These are phyloP conservation scores for Leishmania mexicana DNA, from an alignment of 208 protist genomes.

Conservation along the genomic window DNA sequence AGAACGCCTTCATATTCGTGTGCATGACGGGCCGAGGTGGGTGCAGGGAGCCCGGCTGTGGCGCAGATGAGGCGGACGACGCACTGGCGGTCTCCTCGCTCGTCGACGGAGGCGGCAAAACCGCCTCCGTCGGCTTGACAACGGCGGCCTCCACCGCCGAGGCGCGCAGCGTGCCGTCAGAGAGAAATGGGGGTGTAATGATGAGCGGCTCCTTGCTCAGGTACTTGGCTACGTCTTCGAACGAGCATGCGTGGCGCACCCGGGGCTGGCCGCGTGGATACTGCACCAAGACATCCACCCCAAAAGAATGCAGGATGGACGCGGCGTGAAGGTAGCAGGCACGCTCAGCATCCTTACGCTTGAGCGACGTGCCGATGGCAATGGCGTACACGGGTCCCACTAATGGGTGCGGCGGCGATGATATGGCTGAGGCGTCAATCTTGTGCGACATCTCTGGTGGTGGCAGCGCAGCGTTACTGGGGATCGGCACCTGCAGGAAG, in stretches of 20 bases:
- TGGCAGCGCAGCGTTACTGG: not conserved
- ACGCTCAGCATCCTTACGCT: conserved; percentile 82
- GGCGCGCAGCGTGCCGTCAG: conserved; percentile 11
- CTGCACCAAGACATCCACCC: conserved; percentile 54
- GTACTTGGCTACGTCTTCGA: conserved; percentile 13
- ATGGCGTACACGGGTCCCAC: conserved; percentile 27
- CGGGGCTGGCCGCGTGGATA: conserved; percentile 57
- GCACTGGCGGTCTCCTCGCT: not conserved
- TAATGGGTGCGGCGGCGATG: not conserved
- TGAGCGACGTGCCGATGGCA: conserved; percentile 72
- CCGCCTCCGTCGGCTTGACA: conserved; percentile 6
- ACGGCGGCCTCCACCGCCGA: not conserved
- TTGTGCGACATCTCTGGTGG: conserved; percentile 6
- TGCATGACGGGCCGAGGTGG: conserved; percentile 54
- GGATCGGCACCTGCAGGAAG: conserved; percentile 18
- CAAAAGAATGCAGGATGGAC: conserved; percentile 45
- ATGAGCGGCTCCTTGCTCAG: conserved; percentile 13
- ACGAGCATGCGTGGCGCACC: conserved; percentile 18
- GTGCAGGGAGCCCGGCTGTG: conserved; percentile 13
- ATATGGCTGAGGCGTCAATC: conserved; percentile 4
- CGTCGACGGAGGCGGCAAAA: not conserved
- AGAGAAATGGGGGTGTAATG: conserved; percentile 12
- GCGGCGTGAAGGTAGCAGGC: conserved; percentile 84
- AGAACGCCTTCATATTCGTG: conserved; percentile 52
- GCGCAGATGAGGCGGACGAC: not conserved